Conservation (phyloP, 495 filamentous ascomycete species). For the Aspergillus coremiiformis region DNA sequence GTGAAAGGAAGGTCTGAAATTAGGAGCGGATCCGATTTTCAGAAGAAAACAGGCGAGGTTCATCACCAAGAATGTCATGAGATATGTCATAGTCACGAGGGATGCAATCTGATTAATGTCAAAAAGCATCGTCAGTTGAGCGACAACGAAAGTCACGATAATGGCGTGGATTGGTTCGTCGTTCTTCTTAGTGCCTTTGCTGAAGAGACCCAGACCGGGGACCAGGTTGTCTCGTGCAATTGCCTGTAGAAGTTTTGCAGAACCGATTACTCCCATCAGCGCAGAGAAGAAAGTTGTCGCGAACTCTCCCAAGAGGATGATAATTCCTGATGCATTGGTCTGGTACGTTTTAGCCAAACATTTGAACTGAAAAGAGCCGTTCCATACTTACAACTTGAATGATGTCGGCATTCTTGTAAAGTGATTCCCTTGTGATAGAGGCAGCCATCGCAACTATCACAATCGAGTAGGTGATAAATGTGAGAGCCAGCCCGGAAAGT, state of each 20-base stretch:
- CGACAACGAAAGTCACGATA: slow-evolving; percentile 64
- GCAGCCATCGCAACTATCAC: slow-evolving; percentile 78
- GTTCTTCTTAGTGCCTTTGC: slow-evolving; percentile 62
- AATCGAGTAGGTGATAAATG: slow-evolving; percentile 65
- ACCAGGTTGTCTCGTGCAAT: slow-evolving; percentile 73
- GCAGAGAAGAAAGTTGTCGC: slow-evolving; percentile 78
- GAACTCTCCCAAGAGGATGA: slow-evolving; percentile 76
- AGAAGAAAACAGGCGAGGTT: slow-evolving; percentile 83
- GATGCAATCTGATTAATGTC: slow-evolving; percentile 86
- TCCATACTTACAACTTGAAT: slow-evolving; percentile 56
- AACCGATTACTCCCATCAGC: slow-evolving; percentile 80
- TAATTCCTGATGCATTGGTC: slow-evolving; percentile 61
- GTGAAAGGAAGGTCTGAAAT: slow-evolving; percentile 81
- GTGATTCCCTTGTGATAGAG: slow-evolving; percentile 64
- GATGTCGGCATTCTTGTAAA: slow-evolving; percentile 68
- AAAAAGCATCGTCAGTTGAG: slow-evolving; percentile 74
- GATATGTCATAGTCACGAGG: slow-evolving; percentile 81
- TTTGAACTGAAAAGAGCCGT: not conserved
- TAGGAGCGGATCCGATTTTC: slow-evolving; percentile 88
- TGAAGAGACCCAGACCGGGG: slow-evolving; percentile 67
- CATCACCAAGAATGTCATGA: slow-evolving; percentile 57
- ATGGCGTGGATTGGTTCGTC: slow-evolving; percentile 78
- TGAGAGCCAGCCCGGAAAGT: slow-evolving; percentile 65
- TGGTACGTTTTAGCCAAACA: slow-evolving; percentile 14
- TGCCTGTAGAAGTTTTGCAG: slow-evolving; percentile 82